These are phyloP conservation scores for rapeseed (Brassica napus) DNA, from an alignment of 345 rosid species.

Conservation along the genomic window Da-Ae NC_063448.1:4055001-4055500, in stretches of 20 bases:
- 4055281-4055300: background rate
- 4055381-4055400: background rate
- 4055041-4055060: background rate
- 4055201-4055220: slow-evolving; percentile 75
- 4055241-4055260: slow-evolving; percentile 81
- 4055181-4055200: slow-evolving; percentile 60
- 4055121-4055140: slow-evolving; percentile 65
- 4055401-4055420: slow-evolving; percentile 25
- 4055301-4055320: slow-evolving; percentile 24
- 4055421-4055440: slow-evolving; percentile 38
- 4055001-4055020: slow-evolving; percentile 37
- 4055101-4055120: background rate
- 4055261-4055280: slow-evolving; percentile 8
- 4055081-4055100: background rate
- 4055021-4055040: slow-evolving; percentile 36
- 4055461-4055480: slow-evolving; percentile 28
- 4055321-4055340: background rate
- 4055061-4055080: background rate
- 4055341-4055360: background rate
- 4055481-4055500: slow-evolving; percentile 17
- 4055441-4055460: slow-evolving; percentile 28
- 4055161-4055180: slow-evolving; percentile 83
- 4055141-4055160: slow-evolving; percentile 54
- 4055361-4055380: background rate
- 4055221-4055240: slow-evolving; percentile 69